A percentile compares a stretch with the other conserved stretches of the same genome.
phyloP scores from a whole-genome alignment of 2,329 filamentous ascomycete genomes.

The Aspergillus pseudoviridinutans region DNA sequence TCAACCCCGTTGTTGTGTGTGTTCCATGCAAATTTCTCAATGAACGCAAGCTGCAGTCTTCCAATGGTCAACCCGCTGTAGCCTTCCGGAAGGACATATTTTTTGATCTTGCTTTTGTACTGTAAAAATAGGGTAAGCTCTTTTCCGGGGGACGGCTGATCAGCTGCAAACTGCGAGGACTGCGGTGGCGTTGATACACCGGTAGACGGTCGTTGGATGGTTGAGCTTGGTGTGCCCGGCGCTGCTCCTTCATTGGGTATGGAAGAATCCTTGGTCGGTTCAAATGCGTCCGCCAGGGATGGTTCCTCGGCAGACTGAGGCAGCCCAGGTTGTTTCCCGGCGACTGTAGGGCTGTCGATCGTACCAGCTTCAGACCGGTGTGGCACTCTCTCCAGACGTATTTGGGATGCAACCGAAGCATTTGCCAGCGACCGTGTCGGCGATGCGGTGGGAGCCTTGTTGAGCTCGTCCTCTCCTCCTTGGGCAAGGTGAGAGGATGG shows the following conservation, averaged over 20 bases:
- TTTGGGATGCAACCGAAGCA: conserved; percentile 46
- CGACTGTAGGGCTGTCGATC: conserved; percentile 39
- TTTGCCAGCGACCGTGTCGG: conserved; percentile 10
- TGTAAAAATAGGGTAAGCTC: conserved; percentile 92
- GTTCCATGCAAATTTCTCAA: conserved; percentile 99
- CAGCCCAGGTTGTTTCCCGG: conserved; percentile 59
- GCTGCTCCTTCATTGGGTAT: conserved; percentile 12
- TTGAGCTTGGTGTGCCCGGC: conserved; percentile 26
- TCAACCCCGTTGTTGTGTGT: conserved; percentile 91
- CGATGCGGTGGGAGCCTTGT: conserved; percentile 33
- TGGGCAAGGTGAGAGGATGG: conserved; percentile 51
- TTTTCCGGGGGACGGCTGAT: conserved; percentile 67
- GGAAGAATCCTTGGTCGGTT: conserved; percentile 25
- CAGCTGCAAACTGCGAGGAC: conserved; percentile 54
- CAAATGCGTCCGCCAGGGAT: conserved; percentile 33
- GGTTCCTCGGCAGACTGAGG: conserved; percentile 35
- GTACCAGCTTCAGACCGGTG: conserved; percentile 33
- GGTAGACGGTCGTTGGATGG: conserved; percentile 15
- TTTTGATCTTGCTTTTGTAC: conserved; percentile 96
- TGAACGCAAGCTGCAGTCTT: conserved; percentile 88
- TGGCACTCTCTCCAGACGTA: conserved; percentile 62
- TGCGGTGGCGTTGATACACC: conserved; percentile 39
- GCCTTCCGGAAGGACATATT: conserved; percentile 83
- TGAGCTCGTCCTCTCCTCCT: conserved; percentile 47
- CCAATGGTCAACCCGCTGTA: conserved; percentile 81